Conservation (phyloP, 768 basidiomycete genomes). For the Tulasnella sp. region DNA sequence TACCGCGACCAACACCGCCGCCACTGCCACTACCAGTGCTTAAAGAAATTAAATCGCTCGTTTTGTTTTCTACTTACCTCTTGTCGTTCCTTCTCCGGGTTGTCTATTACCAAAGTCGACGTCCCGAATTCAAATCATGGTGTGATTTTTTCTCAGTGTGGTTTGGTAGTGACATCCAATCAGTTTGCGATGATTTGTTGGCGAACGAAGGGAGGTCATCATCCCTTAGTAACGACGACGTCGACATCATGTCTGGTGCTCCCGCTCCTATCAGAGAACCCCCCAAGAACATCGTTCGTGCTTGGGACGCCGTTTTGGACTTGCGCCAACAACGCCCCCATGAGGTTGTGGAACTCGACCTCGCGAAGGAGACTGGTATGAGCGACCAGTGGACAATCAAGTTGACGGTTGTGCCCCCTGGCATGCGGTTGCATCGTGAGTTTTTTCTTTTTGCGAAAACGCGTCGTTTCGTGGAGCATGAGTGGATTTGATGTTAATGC, state of each 20-base stretch:
- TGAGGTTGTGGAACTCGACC: neutral
- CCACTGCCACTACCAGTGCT: neutral
- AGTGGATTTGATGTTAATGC: neutral
- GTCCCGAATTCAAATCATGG: neutral
- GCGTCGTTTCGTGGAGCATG: neutral
- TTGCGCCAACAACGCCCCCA: neutral
- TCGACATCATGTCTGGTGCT: neutral
- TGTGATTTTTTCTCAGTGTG: neutral
- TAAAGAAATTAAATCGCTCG: neutral
- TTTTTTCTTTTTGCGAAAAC: neutral
- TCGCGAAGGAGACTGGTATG: neutral
- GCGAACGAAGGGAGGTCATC: neutral
- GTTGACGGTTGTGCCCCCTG: conserved; percentile 4
- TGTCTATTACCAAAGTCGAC: neutral
- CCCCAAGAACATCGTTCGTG: neutral
- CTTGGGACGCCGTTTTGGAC: neutral
- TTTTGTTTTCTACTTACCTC: neutral
- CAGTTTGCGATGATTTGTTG: neutral
- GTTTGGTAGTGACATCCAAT: neutral
- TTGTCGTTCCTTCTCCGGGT: neutral
- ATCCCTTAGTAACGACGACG: neutral
- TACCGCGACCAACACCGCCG: neutral
- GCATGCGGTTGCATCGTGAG: conserved; percentile 14
- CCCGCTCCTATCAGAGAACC: neutral
- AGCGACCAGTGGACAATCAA: neutral